Conservation (phyloP, 306 rosid species). For the Cicer cuneatum region DNA sequence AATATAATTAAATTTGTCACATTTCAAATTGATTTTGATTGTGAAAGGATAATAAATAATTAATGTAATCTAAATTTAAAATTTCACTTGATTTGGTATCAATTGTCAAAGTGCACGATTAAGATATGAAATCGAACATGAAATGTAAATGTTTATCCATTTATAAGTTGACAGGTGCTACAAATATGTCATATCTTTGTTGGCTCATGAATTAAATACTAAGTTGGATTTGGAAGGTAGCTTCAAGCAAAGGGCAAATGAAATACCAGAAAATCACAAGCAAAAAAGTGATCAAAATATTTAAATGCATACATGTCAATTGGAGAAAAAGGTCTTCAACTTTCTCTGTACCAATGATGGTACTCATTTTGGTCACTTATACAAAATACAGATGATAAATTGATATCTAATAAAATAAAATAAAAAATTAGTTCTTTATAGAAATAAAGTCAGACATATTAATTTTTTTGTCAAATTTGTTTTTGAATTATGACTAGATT, state of each 20-base stretch:
- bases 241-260: conserved; percentile 49
- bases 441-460: too few relatives aligned
- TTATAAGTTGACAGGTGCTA: conserved; percentile 15
- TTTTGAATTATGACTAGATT: too few relatives aligned
- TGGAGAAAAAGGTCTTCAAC: conserved; percentile 27
- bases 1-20: conserved; percentile 12
- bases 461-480: too few relatives aligned
- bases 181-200: conserved; percentile 34
- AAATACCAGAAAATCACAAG: conserved; percentile 27
- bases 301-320: conserved; percentile 39
- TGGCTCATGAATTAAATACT: conserved; percentile 47
- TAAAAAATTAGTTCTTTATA: too few relatives aligned
- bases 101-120: conserved; percentile 9
- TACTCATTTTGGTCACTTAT: not conserved
- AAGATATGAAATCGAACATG: conserved; percentile 5
- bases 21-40: conserved; percentile 33
- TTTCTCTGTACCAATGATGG: conserved; percentile 12
- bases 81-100: conserved; percentile 35
- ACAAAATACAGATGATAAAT: too few relatives aligned
- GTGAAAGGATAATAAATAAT: not conserved
- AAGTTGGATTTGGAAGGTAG: conserved; percentile 32
- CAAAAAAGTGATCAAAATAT: conserved; percentile 31
- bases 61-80: not conserved
- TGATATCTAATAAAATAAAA: too few relatives aligned
- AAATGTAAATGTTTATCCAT: conserved; percentile 15